Evolutionary conservation across 2,329 filamentous ascomycete genomes (phyloP), one percentile per base, ranked within the genome.

Genomic region (Acarospora socialis): DNA sequence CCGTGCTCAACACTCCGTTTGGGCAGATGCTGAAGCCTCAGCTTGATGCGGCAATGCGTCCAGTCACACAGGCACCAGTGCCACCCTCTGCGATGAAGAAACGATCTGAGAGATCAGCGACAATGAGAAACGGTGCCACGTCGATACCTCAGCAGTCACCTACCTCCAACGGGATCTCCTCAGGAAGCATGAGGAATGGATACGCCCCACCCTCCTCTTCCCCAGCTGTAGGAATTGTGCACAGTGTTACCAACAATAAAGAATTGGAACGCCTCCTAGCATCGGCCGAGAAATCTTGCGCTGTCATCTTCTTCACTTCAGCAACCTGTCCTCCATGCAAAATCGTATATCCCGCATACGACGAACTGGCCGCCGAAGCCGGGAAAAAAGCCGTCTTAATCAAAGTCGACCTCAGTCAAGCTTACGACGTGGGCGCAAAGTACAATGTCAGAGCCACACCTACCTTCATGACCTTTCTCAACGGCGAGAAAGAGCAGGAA

Each of bases 301-400:
- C 81, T 0, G 70, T 87, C 21, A 67, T 94, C 35, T 94, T 94
- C 62, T 95, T 95, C 59, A 94, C 87, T 0, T 92, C 82, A 3
- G 71, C 79, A 2, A 90, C 77, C 2, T 94, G 86, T 49, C 69
- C 73, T 1, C 84, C 86, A 0, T 94, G 87, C 66, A 87, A 80
- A 52, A 57, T 73, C 10, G 67, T 87, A 2, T 92, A 93, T 46
- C 82, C 86, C 1, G 56, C 77, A 1, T 95, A 82, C 46, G 79
- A 92, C 38, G 66, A 81, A 41, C 63, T 94, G 1, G 84, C 86
- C 2, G 70, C 68, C 16, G 78, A 92, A 49, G 65, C 76, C 17
- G 76, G 70, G 1, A 59, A 68, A 19, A 76, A 76, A 43, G 76
- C 73, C 3, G 60, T 72, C 0, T 68, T 94, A 28, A 75, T 94